Base-by-base conservation (phyloP, 2,329 filamentous ascomycete genomes). In the Cladosporium sp. region DNA sequence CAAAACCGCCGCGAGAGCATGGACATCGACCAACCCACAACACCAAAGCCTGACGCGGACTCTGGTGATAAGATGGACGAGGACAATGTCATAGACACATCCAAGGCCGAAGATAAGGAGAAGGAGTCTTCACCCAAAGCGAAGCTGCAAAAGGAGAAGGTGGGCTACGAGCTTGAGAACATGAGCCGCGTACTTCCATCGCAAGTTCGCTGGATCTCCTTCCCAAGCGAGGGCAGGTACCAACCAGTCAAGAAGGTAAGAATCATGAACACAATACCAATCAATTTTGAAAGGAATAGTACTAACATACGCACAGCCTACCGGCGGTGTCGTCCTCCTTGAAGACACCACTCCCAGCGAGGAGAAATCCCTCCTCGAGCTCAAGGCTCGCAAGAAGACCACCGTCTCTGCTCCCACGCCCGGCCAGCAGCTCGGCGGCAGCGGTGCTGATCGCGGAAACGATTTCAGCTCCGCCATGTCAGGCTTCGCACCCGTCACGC, bases 171-270 rank as follows among this genome's bases (percentile, higher is more conserved):
- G 64, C 84, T 99, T 62, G 90, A 94, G 72, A 99, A 99, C 80
- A 95, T 99, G 91, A 95, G 89, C 57, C 85, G 94, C 67, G 92
- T 99, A 37, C 84, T 99, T 50, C 94, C 92, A 1, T 85, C 86
- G 49, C 94, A 99, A 78, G 84, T 97, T 70, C 96, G 96, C 80
- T 97, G 93, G 74, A 90, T 99, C 70, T 96, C 86, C 74, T 96
- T 99, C 81, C 86, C 90, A 51, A 84, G 90, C 63, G 89, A 90
- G 47, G 72, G 70, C 19, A 87, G 95, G 67, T 99, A 97, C 76
- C 90, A 89, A 81, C 93, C 94, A 37, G 92, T 97, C 63, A 90
- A 90, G 79, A 87, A 96, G 85, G 90, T 93, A 78, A 73, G 81
- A 75, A 25, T 37, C 30, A 14, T 11, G 8, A 30, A 14, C 28